Evolutionary conservation across 257 asterid genomes (phyloP), one percentile per base, ranked within the genome.

Genomic region (Asclepias syriaca): DNA sequence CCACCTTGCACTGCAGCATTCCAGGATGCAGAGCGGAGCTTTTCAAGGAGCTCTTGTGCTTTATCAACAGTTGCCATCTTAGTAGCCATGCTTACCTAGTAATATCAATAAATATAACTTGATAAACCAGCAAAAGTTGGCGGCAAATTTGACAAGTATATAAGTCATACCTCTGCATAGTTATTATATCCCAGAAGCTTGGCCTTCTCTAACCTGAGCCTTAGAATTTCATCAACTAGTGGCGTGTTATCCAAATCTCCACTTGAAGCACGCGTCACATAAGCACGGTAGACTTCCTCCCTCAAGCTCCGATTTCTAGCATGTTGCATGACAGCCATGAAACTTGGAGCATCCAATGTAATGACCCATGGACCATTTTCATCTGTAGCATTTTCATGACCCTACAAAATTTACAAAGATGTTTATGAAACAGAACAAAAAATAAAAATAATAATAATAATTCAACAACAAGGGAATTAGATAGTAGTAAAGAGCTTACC

Each of bases 221-320:
- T 85, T 84, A 95, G 83, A 72, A 95, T 87, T 82, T 90, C 89
- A 82, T 95, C 91, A 82, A 95, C 88, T 64, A 88, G 86, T 68
- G 77, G 72, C 0, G 96, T 87, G 84, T 95, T 95, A 87, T 95
- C 97, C 67, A 88, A 81, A 78, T 88, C 96, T 75, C 96, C 99
- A 80, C 88, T 84, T 75, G 97, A 92, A 79, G 99, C 98, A 76
- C 98, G 98, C 77, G 82, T 87, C 71, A 88, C 53, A 84, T 85
- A 88, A 77, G 97, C 97, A 78, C 87, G 90, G 83, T 95, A 95
- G 65, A 95, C 96, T 84, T 95, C 99, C 90, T 95, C 98, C 19
- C 99, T 93, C 82, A 95, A 81, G 48, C 86, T 71, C 79, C 97
- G 89, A 58, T 88, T 92, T 79, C 84, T 87, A 55, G 98, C 94